Evolutionary conservation across 2,329 filamentous ascomycete species (phyloP), one percentile per base, ranked within the genome.

Genomic region (Huntiella abstrusa): DNA sequence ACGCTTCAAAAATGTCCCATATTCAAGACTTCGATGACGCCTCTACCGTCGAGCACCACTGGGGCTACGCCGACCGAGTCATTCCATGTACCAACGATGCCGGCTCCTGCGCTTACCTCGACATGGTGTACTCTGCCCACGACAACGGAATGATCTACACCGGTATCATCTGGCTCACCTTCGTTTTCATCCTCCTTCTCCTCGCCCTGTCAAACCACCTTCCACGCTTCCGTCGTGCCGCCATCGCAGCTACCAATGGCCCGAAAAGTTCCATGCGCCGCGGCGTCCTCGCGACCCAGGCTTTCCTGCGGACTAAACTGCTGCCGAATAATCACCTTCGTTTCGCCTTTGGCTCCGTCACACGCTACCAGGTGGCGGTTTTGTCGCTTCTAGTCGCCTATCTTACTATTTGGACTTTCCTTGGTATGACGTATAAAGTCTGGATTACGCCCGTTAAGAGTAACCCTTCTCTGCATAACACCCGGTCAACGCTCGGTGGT

Each of bases 361-460:
- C 77, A 1, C 68, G 80, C 15, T 64, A 83, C 5, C 81, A 86
- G 55, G 67, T 85, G 3, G 54, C 75, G 16, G 64, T 81, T 22
- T 63, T 85, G 2, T 57, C 67, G 1, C 59, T 73, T 7, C 58
- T 86, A 1, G 57, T 65, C 1, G 69, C 55, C 2, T 86, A 87
- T 55, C 63, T 86, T 0, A 62, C 73, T 39, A 63, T 85, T 51
- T 83, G 77, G 62, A 73, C 70, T 57, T 81, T 85, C 42, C 68
- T 77, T 10, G 80, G 79, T 32, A 78, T 84, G 49, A 60, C 66
- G 6, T 85, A 83, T 60, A 66, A 69, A 37, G 77, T 61, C 8
- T 85, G 80, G 80, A 58, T 80, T 6, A 83, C 79, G 0, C 81
- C 81, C 0, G 70, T 83, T 44, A 73, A 74, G 56, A 64, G 64